Percentiles rank a stretch among this genome's conserved stretches.
phyloP scores from a whole-genome alignment of 768 basidiomycete genomes.

The Suillus americanus region DNA sequence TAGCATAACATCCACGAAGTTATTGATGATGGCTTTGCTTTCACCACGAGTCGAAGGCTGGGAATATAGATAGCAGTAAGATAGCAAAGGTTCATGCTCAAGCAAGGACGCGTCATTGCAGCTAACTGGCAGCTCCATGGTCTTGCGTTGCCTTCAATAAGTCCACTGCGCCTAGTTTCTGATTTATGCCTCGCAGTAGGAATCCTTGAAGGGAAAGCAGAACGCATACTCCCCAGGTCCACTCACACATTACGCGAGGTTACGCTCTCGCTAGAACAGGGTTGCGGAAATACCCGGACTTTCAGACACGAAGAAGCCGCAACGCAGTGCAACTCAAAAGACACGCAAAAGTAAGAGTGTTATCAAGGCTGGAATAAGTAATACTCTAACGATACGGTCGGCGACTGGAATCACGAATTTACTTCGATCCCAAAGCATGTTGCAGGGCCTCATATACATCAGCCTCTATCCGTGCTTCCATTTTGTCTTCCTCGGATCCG shows the following conservation, averaged over 20 bases:
- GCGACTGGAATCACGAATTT: slow-evolving; percentile 16
- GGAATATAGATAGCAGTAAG: not conserved
- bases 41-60: not conserved
- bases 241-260: not conserved
- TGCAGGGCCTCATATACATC: slow-evolving; percentile 97
- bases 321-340: not conserved
- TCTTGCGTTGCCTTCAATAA: not conserved
- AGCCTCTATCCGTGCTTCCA: slow-evolving; percentile 90
- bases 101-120: slow-evolving; percentile 22
- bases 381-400: slow-evolving; percentile 16
- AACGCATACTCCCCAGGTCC: not conserved
- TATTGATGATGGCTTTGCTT: not conserved
- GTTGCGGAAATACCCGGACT: not conserved
- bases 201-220: not conserved
- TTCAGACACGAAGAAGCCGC: not conserved
- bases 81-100: slow-evolving; percentile 20
- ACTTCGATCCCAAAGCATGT: slow-evolving; percentile 66
- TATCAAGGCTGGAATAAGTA: not conserved
- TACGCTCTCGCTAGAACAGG: not conserved
- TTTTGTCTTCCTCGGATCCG: slow-evolving; percentile 91
- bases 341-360: not conserved
- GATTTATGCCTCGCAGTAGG: not conserved
- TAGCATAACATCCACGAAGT: slow-evolving; percentile 17
- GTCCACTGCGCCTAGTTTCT: not conserved
- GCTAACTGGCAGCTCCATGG: slow-evolving; percentile 19